Conservation (phyloP, 805 yeast species). For the Candida endomychidarum region DNA sequence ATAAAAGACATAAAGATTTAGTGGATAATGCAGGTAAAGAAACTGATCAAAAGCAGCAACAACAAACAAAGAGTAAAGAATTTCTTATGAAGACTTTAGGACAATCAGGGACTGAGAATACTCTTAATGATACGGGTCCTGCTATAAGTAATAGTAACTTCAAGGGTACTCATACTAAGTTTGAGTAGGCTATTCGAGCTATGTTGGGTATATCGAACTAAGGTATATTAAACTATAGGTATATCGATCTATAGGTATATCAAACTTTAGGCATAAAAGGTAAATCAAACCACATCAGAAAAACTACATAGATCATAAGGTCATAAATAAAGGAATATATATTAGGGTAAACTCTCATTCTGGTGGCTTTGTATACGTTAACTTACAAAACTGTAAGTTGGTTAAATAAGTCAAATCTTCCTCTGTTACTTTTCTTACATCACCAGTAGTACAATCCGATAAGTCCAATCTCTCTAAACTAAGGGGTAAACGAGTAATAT, state of each 20-base stretch:
- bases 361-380: no score
- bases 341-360: background rate
- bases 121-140: slow-evolving; percentile 23
- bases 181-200: slow-evolving; percentile 13
- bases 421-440: no score
- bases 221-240: no score
- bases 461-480: slow-evolving; percentile 1
- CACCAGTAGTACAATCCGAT: no score
- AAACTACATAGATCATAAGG: no score
- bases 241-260: no score
- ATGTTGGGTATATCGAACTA: no score
- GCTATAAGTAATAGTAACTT: slow-evolving; percentile 41
- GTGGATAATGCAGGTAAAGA: slow-evolving; percentile 23
- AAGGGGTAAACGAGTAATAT: slow-evolving; percentile 3
- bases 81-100: slow-evolving; percentile 49
- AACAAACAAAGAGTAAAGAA: slow-evolving; percentile 34
- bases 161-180: slow-evolving; percentile 35
- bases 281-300: no score
- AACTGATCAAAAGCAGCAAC: slow-evolving; percentile 20
- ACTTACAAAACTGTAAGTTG: no score
- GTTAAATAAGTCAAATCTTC: no score
- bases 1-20: slow-evolving; percentile 53
- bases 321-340: background rate
- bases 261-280: no score
- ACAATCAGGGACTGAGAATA: slow-evolving; percentile 17